Evolutionary conservation across 257 asterid genomes (phyloP), one percentile per base, ranked within the genome.

Genomic region (Fraxinus excelsior): DNA sequence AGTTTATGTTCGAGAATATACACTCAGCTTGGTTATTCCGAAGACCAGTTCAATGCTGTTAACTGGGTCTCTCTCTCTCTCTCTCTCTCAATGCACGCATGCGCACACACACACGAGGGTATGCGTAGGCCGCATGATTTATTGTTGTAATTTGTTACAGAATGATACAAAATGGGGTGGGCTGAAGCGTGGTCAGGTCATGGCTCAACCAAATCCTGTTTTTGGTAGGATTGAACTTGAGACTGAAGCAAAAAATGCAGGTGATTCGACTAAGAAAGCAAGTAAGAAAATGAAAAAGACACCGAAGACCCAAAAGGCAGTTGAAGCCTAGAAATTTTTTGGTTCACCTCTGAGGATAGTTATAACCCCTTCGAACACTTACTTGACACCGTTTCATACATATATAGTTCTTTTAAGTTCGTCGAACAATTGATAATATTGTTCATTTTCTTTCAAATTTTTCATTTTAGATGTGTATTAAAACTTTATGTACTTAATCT

Each of bases 121-220:
- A 31, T 26, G 73, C 49, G 76, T 80, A 16, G 14, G 21, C 37
- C 34, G 29, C 56, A 32, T 78, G 76, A 78, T 68, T 34, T 46
- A 26, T 16, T 82, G 7, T 66, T 16, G 72, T 58, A 65, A 56
- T 67, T 1, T 84, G 40, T 81, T 76, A 85, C 96, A 92, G 99
- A 82, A 82, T 67, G 97, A 92, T 53, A 87, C 97, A 9, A 90
- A 77, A 58, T 94, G 99, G 98, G 99, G 99, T 3, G 97, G 96
- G 80, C 85, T 94, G 76, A 91, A 87, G 85, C 83, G 78, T 3
- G 99, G 99, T 69, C 96, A 89, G 51, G 80, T 89, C 70, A 87
- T 84, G 82, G 96, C 93, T 68, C 84, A 83, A 82, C 94, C 99
- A 29, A 85, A 72, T 14, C 99, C 99, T 1, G 87, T 94, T 38